phyloP scores from a whole-genome alignment of 495 filamentous ascomycete species.

The Penicillium samsonianum region DNA sequence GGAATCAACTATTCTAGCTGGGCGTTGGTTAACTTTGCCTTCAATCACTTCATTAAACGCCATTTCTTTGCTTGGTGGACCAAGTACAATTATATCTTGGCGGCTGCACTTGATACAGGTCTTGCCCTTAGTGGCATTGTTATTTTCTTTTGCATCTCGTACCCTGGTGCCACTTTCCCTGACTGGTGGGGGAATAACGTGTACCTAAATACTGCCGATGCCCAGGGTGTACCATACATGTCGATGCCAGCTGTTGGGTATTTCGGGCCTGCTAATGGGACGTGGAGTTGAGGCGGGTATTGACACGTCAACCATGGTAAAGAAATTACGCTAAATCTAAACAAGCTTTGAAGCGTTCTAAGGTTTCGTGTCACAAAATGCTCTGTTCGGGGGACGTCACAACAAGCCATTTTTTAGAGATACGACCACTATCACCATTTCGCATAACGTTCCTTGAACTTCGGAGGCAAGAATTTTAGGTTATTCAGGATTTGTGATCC shows the following conservation, averaged over 20 bases:
- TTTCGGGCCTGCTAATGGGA: constrained; percentile 48
- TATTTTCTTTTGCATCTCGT: constrained; percentile 39
- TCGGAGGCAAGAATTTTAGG: too few species aligned
- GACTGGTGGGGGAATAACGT: constrained; percentile 46
- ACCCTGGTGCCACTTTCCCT: constrained; percentile 40
- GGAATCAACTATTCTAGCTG: constrained; percentile 53
- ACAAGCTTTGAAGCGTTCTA: too few species aligned
- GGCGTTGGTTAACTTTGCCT: constrained; percentile 49
- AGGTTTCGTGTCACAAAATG: too few species aligned
- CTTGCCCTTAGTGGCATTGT: constrained; percentile 38
- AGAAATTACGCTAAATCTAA: too few species aligned
- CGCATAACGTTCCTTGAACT: too few species aligned
- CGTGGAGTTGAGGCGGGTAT: constrained; percentile 25
- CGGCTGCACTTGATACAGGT: constrained; percentile 36
- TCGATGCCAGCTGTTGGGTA: constrained; percentile 46
- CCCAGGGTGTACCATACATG: constrained; percentile 41
- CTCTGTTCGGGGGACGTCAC: too few species aligned
- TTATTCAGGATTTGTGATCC: too few species aligned
- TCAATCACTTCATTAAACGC: constrained; percentile 44
- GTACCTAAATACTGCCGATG: constrained; percentile 49
- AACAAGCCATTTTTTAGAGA: too few species aligned
- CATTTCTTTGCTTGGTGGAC: constrained; percentile 46
- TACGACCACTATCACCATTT: too few species aligned
- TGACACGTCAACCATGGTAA: neutral
- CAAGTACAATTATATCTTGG: constrained; percentile 37